Evolutionary conservation across 139 green algal genomes (phyloP).

Genomic region (Picochlorum sp.): DNA sequence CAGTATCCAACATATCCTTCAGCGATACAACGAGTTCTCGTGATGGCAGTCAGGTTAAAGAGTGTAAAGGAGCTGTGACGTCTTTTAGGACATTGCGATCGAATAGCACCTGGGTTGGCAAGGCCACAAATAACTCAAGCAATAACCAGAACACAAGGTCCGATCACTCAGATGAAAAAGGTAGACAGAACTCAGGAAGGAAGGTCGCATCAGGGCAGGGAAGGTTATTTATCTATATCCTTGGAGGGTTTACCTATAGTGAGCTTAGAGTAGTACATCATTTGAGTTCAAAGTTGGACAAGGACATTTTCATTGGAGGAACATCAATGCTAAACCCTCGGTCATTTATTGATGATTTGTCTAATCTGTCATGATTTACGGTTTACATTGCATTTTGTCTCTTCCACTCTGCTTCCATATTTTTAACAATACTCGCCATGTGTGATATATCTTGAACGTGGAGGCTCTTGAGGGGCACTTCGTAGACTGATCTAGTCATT

Average conservation of each 20-base stretch:
- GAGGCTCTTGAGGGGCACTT: conserved; percentile 16
- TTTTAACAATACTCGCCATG: conserved; percentile 44
- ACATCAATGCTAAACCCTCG: conserved; percentile 63
- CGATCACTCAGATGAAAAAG: background rate
- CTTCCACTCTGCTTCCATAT: conserved; percentile 42
- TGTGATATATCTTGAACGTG: conserved; percentile 36
- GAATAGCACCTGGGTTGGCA: conserved; percentile 32
- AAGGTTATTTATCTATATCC: conserved; percentile 77
- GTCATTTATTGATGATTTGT: conserved; percentile 53
- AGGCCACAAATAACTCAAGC: conserved; percentile 1
- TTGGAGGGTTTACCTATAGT: conserved; percentile 72
- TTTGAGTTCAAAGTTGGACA: conserved; percentile 38
- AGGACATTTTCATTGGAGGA: conserved; percentile 73
- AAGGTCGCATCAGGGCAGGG: conserved; percentile 8
- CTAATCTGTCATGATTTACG: conserved; percentile 19
- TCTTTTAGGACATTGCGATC: conserved; percentile 29
- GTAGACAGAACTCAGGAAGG: background rate
- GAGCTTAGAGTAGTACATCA: conserved; percentile 81
- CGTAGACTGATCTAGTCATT: conserved; percentile 9
- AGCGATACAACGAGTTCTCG: background rate
- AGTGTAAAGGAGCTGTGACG: background rate
- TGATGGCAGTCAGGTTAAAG: background rate
- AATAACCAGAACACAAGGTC: background rate
- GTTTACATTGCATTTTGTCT: background rate
- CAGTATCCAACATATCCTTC: background rate